Base-by-base conservation (phyloP, 2,329 filamentous ascomycete species). In the Botryotinia calthae region DNA sequence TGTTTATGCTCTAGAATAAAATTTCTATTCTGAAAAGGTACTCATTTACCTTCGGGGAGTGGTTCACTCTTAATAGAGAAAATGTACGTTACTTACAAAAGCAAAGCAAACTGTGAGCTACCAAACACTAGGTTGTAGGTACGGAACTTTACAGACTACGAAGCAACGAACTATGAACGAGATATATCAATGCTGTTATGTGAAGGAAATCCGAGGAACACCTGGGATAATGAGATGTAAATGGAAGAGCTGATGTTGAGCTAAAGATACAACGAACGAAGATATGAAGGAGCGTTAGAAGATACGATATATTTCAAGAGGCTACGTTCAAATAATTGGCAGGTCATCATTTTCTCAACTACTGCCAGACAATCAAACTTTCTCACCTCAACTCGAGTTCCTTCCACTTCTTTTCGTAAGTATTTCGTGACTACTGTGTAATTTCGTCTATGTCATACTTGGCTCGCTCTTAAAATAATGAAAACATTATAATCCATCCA, bases 381-480 rank as follows among this genome's bases (percentile, higher is more conserved):
- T 51, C 48, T 20, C 8, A 8, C 8, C 20, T 48, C 8, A 4
- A 25, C 20, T 48, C 8, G 10, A 25, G 9, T 48, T 48, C 22
- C 22, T 42, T 48, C 0, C 4, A 51, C 20, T 46, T 51, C 1
- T n/a, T 37, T 4, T n/a, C 12, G 9, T 14, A 2, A n/a, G 22
- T 51, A 1, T 22, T 12, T 51, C 25, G 22, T 51, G 5, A 51
- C 25, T n/a, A 2, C 25, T 10, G 10, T n/a, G 1, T 51, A 9
- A 25, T 14, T 5, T 25, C 8, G n/a, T 2, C 4, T 5, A 51
- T 0, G 2, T 7, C 4, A 10, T 51, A 2, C 12, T 14, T 51
- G 12, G 7, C 22, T 25, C 10, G 4, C 48, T 51, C 25, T 9
- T 51, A 5, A 9, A n/a, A n/a, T 2, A 51, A 51, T 10, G 4